These are phyloP conservation scores for Apiotrichum akiyoshidainum DNA, from an alignment of 1,284 basidiomycete species.

Conservation along the genomic window DNA sequence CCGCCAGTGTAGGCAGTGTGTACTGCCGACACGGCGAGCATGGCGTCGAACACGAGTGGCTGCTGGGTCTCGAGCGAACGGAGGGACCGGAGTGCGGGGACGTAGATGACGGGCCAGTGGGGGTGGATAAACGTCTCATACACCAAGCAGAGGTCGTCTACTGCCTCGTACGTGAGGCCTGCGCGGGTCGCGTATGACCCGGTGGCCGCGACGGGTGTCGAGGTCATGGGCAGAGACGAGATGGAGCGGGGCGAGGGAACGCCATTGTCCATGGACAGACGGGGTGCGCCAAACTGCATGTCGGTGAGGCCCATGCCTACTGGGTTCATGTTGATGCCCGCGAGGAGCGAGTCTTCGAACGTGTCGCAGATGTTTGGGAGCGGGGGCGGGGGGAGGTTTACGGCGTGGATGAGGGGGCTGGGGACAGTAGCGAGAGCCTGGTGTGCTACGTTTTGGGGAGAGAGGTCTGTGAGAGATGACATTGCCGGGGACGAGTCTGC, in stretches of 20 bases:
- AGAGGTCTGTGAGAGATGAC: no score
- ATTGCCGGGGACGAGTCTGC: no score
- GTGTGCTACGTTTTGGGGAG: no score
- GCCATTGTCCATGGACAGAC: background rate
- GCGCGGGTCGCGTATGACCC: slow-evolving; percentile 8
- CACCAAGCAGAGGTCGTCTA: slow-evolving; percentile 20
- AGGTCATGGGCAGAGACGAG: background rate
- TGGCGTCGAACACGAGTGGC: slow-evolving; percentile 20
- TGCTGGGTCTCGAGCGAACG: slow-evolving; percentile 15
- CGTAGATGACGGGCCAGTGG: slow-evolving; percentile 22
- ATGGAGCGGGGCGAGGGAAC: background rate
- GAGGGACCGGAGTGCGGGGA: slow-evolving; percentile 11
- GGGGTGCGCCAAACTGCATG: background rate
- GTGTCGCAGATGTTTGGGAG: background rate
- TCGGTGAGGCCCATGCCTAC: background rate
- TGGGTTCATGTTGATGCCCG: background rate
- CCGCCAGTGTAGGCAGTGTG: slow-evolving; percentile 4
- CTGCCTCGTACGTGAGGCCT: slow-evolving; percentile 11
- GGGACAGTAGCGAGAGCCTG: no score
- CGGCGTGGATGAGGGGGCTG: no score
- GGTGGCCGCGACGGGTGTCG: no score
- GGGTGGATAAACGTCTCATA: slow-evolving; percentile 23
- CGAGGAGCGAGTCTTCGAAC: background rate
- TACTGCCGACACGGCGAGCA: slow-evolving; percentile 19
- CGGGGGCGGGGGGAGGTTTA: no score